These are phyloP conservation scores for Aspergillus affinis DNA, from an alignment of 495 filamentous ascomycete genomes.

Conservation along the genomic window DNA sequence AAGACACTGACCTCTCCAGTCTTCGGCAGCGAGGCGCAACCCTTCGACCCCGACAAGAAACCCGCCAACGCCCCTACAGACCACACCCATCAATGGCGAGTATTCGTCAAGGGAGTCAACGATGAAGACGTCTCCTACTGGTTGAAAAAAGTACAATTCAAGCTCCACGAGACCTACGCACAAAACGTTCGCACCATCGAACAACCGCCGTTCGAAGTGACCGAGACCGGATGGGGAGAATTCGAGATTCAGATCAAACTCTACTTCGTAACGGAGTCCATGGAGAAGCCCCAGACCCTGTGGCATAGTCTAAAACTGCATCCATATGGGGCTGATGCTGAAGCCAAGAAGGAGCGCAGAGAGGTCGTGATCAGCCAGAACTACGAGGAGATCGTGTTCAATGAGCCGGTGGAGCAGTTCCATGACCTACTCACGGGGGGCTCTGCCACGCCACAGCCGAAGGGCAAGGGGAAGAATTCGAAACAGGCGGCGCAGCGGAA, in stretches of 20 bases:
- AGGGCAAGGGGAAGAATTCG: constrained; percentile 47
- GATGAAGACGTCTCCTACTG: constrained; percentile 89
- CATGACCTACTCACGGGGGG: constrained; percentile 77
- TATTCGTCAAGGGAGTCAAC: constrained; percentile 85
- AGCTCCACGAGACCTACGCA: constrained; percentile 91
- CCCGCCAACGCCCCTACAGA: constrained; percentile 62
- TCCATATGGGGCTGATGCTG: constrained; percentile 80
- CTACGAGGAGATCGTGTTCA: constrained; percentile 93
- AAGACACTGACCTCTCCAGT: constrained; percentile 40
- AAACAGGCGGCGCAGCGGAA: constrained; percentile 48
- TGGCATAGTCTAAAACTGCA: constrained; percentile 91
- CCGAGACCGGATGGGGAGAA: constrained; percentile 95
- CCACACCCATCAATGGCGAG: constrained; percentile 94
- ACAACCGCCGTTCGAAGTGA: constrained; percentile 77
- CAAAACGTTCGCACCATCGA: constrained; percentile 80
- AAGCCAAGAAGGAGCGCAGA: constrained; percentile 63
- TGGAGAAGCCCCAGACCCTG: constrained; percentile 87
- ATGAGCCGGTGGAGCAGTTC: constrained; percentile 89
- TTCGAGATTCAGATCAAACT: constrained; percentile 94
- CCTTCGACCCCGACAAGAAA: constrained; percentile 69
- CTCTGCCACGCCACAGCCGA: constrained; percentile 31
- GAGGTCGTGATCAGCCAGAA: constrained; percentile 70
- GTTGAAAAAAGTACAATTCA: constrained; percentile 96
- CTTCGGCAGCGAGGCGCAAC: constrained; percentile 74
- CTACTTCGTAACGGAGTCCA: constrained; percentile 80